A percentile compares a stretch with the other conserved stretches of the same genome.
These are phyloP conservation scores for Beauveria varroae DNA, from an alignment of 2,329 filamentous ascomycete genomes.

Conservation along the genomic window DNA sequence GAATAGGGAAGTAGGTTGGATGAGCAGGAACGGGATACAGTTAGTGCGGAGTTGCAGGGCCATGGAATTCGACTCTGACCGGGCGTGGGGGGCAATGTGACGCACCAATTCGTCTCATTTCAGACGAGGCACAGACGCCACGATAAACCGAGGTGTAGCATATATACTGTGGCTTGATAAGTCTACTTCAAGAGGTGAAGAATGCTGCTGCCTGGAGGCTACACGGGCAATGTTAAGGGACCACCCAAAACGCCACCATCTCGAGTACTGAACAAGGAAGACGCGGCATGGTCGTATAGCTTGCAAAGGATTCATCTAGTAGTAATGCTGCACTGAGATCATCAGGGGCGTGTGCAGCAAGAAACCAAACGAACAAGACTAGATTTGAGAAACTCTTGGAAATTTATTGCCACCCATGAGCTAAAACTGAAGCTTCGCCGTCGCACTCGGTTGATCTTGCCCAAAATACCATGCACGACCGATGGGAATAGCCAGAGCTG, in stretches of 20 bases:
- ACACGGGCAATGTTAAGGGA: background rate
- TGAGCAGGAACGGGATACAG: constrained; percentile 3
- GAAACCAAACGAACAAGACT: background rate
- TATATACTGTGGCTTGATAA: background rate
- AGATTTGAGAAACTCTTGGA: background rate
- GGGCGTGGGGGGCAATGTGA: background rate
- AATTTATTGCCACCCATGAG: background rate
- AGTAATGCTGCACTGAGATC: background rate
- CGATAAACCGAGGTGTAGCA: background rate
- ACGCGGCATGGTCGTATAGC: background rate
- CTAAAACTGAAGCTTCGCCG: background rate
- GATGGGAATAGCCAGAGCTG: background rate
- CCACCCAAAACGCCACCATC: background rate
- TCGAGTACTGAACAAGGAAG: background rate
- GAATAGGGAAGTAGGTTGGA: background rate
- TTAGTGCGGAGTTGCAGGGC: background rate
- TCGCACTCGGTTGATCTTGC: background rate
- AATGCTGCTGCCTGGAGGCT: constrained; percentile 6
- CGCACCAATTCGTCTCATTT: background rate
- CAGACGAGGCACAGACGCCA: background rate
- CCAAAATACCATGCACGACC: background rate
- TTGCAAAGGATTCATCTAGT: background rate
- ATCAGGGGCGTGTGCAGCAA: constrained; percentile 2
- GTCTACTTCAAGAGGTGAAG: background rate
- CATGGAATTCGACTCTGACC: background rate